These are phyloP conservation scores for Pseudogymnoascus sp. DNA, from an alignment of 2,329 filamentous ascomycete genomes.

Conservation along the genomic window DNA sequence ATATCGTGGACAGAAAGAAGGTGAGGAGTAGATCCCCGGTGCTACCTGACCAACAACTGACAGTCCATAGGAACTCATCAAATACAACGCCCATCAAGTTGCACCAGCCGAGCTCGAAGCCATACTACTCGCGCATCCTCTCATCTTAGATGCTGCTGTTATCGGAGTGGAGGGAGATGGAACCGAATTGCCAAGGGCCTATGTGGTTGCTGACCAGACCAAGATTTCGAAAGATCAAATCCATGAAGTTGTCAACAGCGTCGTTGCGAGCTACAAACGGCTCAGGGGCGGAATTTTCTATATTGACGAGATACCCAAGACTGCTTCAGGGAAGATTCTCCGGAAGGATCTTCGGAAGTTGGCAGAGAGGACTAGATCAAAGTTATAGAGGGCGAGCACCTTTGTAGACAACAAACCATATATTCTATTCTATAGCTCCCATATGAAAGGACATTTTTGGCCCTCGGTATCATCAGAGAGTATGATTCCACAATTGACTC, in stretches of 20 bases:
- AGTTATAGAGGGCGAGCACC: background rate
- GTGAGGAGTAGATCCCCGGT: background rate
- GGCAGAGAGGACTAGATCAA: slow-evolving; percentile 13
- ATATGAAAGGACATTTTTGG: background rate
- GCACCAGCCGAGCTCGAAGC: slow-evolving; percentile 38
- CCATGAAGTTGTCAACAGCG: slow-evolving; percentile 23
- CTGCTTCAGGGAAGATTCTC: background rate
- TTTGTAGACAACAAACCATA: background rate
- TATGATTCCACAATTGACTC: background rate
- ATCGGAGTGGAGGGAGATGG: slow-evolving; percentile 43
- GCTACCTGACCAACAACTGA: background rate
- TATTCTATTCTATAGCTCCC: background rate
- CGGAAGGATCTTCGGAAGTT: slow-evolving; percentile 29
- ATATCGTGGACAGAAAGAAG: slow-evolving; percentile 67
- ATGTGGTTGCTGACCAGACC: slow-evolving; percentile 30
- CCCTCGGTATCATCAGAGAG: background rate
- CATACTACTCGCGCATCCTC: slow-evolving; percentile 26
- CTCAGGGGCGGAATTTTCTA: background rate
- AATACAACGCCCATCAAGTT: slow-evolving; percentile 38
- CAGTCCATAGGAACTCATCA: slow-evolving; percentile 37
- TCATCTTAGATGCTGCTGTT: slow-evolving; percentile 52
- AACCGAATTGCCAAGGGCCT: slow-evolving; percentile 37
- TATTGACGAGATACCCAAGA: background rate
- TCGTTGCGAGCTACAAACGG: slow-evolving; percentile 9
- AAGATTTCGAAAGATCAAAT: slow-evolving; percentile 29